A percentile compares a stretch with the other conserved stretches of the same genome.
These are phyloP conservation scores for Lasiodiplodia citricola DNA, from an alignment of 2,329 filamentous ascomycete genomes.

Conservation along the genomic window DNA sequence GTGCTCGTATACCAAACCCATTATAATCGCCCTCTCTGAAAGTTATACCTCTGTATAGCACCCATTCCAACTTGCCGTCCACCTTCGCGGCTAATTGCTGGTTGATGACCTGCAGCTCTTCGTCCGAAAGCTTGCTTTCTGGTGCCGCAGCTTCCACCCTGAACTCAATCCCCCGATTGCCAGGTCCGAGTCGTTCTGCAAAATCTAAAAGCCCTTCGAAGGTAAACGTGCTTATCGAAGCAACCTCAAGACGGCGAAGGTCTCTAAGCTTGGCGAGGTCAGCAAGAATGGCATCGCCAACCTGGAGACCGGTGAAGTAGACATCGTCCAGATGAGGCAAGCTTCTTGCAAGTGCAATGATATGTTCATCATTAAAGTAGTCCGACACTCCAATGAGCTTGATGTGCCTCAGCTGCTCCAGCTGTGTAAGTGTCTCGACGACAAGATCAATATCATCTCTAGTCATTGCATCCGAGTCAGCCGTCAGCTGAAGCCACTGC, in stretches of 20 bases:
- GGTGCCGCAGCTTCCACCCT: constrained; percentile 53
- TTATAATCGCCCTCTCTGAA: not conserved
- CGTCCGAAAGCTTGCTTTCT: constrained; percentile 47
- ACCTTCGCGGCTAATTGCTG: constrained; percentile 46
- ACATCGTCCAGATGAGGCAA: constrained; percentile 61
- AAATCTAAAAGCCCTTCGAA: constrained; percentile 55
- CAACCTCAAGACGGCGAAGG: constrained; percentile 60
- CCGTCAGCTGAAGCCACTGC: constrained; percentile 51
- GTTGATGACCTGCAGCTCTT: constrained; percentile 45
- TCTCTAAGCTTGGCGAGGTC: constrained; percentile 53
- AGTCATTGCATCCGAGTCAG: constrained; percentile 54
- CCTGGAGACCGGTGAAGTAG: constrained; percentile 60
- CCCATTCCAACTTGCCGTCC: constrained; percentile 53
- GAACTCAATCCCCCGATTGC: constrained; percentile 50
- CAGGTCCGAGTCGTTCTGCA: constrained; percentile 46
- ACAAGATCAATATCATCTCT: constrained; percentile 57
- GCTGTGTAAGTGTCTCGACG: constrained; percentile 56
- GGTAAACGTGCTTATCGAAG: constrained; percentile 62
- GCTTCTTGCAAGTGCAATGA: constrained; percentile 53
- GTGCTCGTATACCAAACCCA: too few species aligned
- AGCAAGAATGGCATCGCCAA: constrained; percentile 56
- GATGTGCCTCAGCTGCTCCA: constrained; percentile 60
- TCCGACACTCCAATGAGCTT: constrained; percentile 59
- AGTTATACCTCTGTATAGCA: constrained; percentile 48
- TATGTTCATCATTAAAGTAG: constrained; percentile 56